Evolutionary conservation across 2,329 filamentous ascomycete genomes (phyloP), one percentile per base, ranked within the genome.

Genomic region (Aureobasidium zeae): DNA sequence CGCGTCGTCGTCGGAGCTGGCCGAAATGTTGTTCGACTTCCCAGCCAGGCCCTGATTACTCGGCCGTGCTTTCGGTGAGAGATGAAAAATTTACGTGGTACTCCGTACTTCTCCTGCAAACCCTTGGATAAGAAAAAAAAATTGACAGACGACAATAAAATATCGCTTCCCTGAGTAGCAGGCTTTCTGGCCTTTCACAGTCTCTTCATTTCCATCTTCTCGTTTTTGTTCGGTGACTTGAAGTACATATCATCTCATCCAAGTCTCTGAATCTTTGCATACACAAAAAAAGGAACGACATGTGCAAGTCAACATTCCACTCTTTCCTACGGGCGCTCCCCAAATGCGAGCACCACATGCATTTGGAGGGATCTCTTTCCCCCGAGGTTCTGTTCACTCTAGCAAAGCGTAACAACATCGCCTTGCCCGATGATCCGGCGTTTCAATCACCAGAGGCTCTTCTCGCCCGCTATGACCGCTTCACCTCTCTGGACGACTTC

Each of bases 271-370:
- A 25, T 25, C 2, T 11, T 25, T 25, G 22, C 11, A 25, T 31
- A 8, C 13, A 31, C 15, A 17, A 16, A 10, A 19, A 32, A 13
- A 16, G n/a, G 12, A 34, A 11, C 36, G 30, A 44, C 15, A 58
- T 58, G 55, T 80, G 76, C 61, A 65, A 73, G 54, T 64, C 66
- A 25, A 53, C 63, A 11, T 61, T 77, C 39, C 76, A 79, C 62
- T 59, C 67, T 30, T 77, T 85, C 58, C 70, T 87, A 26, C 62
- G 66, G 39, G 71, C 71, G 22, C 72, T 88, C 21, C 83, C 83
- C 50, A 88, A 88, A 68, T 84, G 80, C 63, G 84, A 89, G 60
- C 83, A 87, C 57, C 84, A 88, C 63, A 74, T 88, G 43, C 84
- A 89, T 58, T 71, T 89, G 24, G 83, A 88, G 62, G 84, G 84